These are phyloP conservation scores for Podila clonocystis DNA, from an alignment of 192 early-diverging fungal species.

Conservation along the genomic window DNA sequence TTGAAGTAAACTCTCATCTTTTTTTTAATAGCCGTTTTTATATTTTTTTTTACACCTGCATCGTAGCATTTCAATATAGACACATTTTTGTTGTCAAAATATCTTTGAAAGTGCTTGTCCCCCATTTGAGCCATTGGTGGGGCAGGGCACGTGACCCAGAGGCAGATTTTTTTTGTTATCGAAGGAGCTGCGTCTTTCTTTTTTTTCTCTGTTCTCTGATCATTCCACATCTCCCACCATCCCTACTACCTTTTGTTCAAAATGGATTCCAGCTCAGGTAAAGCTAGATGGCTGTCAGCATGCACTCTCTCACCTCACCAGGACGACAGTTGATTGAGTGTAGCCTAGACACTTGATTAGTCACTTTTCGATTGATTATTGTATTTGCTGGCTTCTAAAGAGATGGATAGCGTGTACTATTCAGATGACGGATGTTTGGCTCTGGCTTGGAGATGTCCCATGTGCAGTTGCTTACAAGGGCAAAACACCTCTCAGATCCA, in stretches of 20 bases:
- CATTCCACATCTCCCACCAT: background rate
- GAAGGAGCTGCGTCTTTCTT: background rate
- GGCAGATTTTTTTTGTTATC: no score
- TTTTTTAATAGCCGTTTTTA: slow-evolving; percentile 17
- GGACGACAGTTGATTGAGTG: no score
- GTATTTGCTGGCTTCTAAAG: no score
- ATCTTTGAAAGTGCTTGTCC: background rate
- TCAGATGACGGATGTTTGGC: no score
- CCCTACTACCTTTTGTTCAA: background rate
- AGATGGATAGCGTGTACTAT: no score
- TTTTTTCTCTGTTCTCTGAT: background rate
- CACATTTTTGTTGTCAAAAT: background rate
- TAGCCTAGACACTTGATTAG: no score
- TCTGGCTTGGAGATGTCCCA: no score
- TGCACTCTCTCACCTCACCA: no score
- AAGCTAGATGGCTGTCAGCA: background rate
- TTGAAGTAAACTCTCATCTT: slow-evolving; percentile 59
- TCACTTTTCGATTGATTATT: no score
- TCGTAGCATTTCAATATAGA: slow-evolving; percentile 8
- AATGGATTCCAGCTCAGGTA: slow-evolving; percentile 7
- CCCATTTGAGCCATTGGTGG: background rate
- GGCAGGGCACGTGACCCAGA: background rate
- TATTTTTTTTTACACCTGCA: slow-evolving; percentile 35
- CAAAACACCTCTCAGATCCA: no score
- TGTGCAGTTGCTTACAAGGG: no score